A percentile compares a stretch with the other conserved stretches of the same genome.
phyloP scores from a whole-genome alignment of 1,284 basidiomycete genomes.

The Boletus sp. region DNA sequence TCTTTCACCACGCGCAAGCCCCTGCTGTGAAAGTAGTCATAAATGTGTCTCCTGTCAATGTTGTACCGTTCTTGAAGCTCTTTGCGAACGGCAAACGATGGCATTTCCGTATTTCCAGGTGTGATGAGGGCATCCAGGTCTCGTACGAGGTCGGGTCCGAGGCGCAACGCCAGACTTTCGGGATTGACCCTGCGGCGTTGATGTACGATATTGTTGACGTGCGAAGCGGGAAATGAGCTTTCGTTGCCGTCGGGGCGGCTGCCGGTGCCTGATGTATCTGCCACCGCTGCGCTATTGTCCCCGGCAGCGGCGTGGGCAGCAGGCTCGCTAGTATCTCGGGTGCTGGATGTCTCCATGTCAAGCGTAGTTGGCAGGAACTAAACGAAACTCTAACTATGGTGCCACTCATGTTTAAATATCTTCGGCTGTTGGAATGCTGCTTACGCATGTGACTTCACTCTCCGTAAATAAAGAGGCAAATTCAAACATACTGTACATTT shows the following conservation, averaged over 20 bases:
- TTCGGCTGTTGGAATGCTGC: constrained; percentile 25
- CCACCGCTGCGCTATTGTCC: background rate
- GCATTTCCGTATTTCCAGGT: constrained; percentile 68
- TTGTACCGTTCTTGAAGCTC: constrained; percentile 62
- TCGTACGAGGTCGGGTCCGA: constrained; percentile 59
- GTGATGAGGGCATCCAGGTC: constrained; percentile 63
- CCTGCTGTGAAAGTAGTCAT: constrained; percentile 67
- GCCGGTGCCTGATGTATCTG: constrained; percentile 12
- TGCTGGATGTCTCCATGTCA: constrained; percentile 15
- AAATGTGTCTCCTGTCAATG: constrained; percentile 68
- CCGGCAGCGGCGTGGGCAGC: background rate
- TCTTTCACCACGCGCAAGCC: constrained; percentile 67
- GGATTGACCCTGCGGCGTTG: constrained; percentile 45
- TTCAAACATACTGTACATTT: too few relatives aligned
- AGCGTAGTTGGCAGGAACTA: background rate
- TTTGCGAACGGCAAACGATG: constrained; percentile 62
- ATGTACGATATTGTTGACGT: constrained; percentile 13
- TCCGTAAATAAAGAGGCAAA: background rate
- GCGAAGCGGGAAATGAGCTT: background rate
- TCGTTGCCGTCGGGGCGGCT: constrained; percentile 8
- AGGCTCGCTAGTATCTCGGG: background rate
- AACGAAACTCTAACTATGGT: constrained; percentile 1
- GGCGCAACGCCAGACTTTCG: constrained; percentile 55
- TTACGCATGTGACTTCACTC: constrained; percentile 12
- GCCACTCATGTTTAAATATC: constrained; percentile 12